Conservation (phyloP, 1,139 yeast genomes). For the Protomyces lactucae-debilis region DNA sequence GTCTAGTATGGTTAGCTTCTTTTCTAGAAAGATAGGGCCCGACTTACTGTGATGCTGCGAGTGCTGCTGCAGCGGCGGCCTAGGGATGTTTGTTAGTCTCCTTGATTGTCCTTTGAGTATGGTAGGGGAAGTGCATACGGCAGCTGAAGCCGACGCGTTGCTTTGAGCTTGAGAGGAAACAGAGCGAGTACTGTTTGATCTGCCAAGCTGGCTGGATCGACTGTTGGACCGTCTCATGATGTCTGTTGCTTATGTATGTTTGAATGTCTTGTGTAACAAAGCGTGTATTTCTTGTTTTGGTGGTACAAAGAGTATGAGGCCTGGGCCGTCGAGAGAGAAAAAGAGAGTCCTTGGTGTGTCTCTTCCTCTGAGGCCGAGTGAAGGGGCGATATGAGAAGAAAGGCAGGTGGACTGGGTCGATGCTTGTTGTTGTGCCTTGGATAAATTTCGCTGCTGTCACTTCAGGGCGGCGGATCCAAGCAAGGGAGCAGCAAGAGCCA, state of each 20-base stretch:
- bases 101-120: too few species aligned
- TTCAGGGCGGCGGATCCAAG: too few species aligned
- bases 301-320: background rate
- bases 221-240: background rate
- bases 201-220: background rate
- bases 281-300: background rate
- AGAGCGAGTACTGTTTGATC: conserved; percentile 17
- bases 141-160: conserved; percentile 16
- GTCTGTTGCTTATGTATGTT: background rate
- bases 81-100: background rate
- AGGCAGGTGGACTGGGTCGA: too few species aligned
- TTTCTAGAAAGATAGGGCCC: background rate
- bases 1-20: background rate
- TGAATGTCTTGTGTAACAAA: background rate
- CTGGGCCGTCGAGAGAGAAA: background rate
- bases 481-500: too few species aligned
- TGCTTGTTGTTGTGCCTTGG: too few species aligned
- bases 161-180: conserved; percentile 14
- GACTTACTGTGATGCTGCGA: conserved; percentile 15
- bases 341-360: background rate
- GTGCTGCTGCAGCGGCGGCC: conserved; percentile 27
- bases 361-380: too few species aligned
- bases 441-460: too few species aligned
- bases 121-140: background rate
- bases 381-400: too few species aligned